Evolutionary conservation across 805 yeast species (phyloP).

Genomic region (Yamadazyma kitorensis): DNA sequence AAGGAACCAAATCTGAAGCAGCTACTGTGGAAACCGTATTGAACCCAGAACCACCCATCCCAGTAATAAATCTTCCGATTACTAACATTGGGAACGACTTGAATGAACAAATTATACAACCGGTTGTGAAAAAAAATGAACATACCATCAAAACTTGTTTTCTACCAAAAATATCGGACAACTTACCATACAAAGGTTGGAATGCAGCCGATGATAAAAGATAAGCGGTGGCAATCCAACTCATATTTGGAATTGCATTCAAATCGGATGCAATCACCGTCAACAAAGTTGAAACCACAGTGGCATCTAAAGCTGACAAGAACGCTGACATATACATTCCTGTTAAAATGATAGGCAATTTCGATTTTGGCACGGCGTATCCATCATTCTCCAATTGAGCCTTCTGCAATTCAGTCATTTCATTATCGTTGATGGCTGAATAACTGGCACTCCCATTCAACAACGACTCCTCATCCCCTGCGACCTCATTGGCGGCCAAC

Average conservation of each 20-base stretch:
- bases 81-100: conserved; percentile 47
- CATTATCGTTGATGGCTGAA: conserved; percentile 6
- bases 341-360: conserved; percentile 28
- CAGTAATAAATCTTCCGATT: conserved; percentile 68
- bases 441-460: conserved; percentile 4
- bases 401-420: conserved; percentile 2
- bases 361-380: conserved; percentile 28
- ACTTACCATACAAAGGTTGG: conserved; percentile 70
- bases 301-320: conserved; percentile 64
- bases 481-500: conserved; percentile 32
- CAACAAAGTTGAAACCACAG: conserved; percentile 64
- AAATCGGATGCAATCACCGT: conserved; percentile 69
- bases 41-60: conserved; percentile 91
- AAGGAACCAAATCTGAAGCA: conserved; percentile 71
- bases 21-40: conserved; percentile 72
- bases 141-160: conserved; percentile 51
- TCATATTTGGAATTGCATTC: conserved; percentile 56
- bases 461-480: conserved; percentile 28
- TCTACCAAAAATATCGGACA: conserved; percentile 72
- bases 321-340: conserved; percentile 42
- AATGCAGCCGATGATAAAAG: conserved; percentile 66
- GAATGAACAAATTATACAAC: conserved; percentile 54
- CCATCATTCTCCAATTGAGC: conserved; percentile 16
- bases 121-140: conserved; percentile 54
- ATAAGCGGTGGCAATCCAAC: conserved; percentile 76